These are phyloP conservation scores for Xylaria multiplex DNA, from an alignment of 2,329 filamentous ascomycete genomes.

Conservation along the genomic window DNA sequence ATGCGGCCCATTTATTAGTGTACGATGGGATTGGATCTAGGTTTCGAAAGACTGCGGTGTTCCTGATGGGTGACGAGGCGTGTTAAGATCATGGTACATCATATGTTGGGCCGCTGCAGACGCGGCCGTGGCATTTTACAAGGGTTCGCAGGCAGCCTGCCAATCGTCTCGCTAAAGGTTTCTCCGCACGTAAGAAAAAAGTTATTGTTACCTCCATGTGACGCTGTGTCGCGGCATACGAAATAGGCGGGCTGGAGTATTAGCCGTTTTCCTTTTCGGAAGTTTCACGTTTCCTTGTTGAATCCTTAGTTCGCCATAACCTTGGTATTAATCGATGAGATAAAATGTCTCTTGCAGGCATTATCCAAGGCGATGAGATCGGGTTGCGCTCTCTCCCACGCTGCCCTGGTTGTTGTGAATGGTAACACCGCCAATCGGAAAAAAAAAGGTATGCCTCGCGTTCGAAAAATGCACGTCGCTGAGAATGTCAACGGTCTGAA, in stretches of 20 bases:
- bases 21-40: constrained; percentile 15
- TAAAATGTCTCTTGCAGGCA: neutral
- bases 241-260: constrained; percentile 21
- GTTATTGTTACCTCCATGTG: constrained; percentile 27
- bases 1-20: constrained; percentile 16
- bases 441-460: neutral
- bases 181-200: constrained; percentile 19
- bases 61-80: constrained; percentile 22
- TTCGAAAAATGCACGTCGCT: constrained; percentile 8
- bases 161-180: constrained; percentile 30
- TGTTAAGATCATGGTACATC: constrained; percentile 27
- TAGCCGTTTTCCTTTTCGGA: constrained; percentile 26
- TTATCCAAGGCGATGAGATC: neutral
- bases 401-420: constrained; percentile 6
- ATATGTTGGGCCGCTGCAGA: constrained; percentile 31
- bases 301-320: constrained; percentile 26
- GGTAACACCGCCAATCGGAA: constrained; percentile 4
- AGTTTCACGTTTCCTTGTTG: constrained; percentile 28
- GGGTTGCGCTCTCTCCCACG: neutral
- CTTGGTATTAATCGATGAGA: constrained; percentile 18
- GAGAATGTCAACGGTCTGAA: constrained; percentile 1
- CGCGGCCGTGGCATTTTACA: constrained; percentile 33
- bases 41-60: constrained; percentile 20
- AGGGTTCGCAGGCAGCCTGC: constrained; percentile 29
- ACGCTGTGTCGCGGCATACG: constrained; percentile 32